Base-by-base conservation (phyloP, 164 flowering plant species). In the Nymphaea thermarum region DNA sequence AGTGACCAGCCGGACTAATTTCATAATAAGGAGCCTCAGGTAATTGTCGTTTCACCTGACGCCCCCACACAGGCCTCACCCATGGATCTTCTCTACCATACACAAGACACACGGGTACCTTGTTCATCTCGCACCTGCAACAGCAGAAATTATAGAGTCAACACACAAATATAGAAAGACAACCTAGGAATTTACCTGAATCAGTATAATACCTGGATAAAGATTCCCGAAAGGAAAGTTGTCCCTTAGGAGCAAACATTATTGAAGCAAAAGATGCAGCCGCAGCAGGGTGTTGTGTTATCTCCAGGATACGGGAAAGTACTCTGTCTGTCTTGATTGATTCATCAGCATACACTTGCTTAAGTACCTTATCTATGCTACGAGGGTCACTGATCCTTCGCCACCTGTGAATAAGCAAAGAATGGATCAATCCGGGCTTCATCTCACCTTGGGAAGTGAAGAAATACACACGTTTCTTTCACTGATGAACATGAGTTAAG, bases 41-140 rank as follows among this genome's bases (percentile, higher is more conserved):
- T 42, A 94, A 65, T 74, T 85, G 85, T 43, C 66, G 67, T 76
- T 94, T 94, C 67, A 91, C 89, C 74, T 81, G 83, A 66, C 71
- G 81, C 17, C 96, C 98, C 93, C 96, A 91, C 44, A 89, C 53
- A 59, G 98, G 96, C 71, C 42, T 85, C 73, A 91, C 96, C 98
- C 98, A 94, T 0, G 98, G 98, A 68, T 94, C 98, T 80, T 94
- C 97, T 80, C 87, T 94, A 66, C 98, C 98, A 72, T 94, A 91
- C 86, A 88, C 77, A 66, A 94, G 93, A 73, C 93, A 91, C 51
- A 94, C 76, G 4, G 96, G 96, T 63, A 87, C 66, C 59, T 76
- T 72, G 72, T 81, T 83, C 79, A 70, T 73, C 63, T 75, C 72
- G 69, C 97, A 91, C 82, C 97, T 94, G 71, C 8, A 71, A 16